Evolutionary conservation across 106 monocot species (phyloP).

Genomic region (Dendrobium chrysotoxum): DNA sequence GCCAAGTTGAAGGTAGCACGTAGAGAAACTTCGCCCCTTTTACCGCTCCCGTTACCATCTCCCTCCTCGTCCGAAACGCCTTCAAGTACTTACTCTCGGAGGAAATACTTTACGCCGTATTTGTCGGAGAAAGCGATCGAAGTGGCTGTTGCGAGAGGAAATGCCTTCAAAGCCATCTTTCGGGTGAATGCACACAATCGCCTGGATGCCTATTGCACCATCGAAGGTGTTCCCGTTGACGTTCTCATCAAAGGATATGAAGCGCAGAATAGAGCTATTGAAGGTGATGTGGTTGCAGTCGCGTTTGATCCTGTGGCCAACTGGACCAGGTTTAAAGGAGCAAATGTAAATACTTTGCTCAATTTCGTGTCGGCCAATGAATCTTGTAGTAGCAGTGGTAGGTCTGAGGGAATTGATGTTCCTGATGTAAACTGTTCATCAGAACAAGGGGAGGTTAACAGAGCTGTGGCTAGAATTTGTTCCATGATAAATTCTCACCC

Average conservation of each 20-base stretch:
- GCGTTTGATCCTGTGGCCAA: constrained; percentile 57
- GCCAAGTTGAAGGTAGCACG: background rate
- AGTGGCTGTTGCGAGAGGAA: constrained; percentile 60
- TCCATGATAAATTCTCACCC: constrained; percentile 44
- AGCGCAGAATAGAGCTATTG: constrained; percentile 89
- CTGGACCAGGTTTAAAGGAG: constrained; percentile 70
- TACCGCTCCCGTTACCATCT: constrained; percentile 18
- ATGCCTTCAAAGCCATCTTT: constrained; percentile 64
- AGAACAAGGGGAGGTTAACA: constrained; percentile 22
- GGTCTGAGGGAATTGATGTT: constrained; percentile 11
- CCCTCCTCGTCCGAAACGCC: background rate
- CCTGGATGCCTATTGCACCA: constrained; percentile 81
- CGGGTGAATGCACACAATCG: constrained; percentile 79
- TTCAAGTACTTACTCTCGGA: background rate
- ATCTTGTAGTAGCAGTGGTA: background rate
- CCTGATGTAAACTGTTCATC: background rate
- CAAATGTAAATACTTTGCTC: constrained; percentile 17
- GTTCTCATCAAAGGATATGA: constrained; percentile 56
- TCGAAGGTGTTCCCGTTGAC: constrained; percentile 66
- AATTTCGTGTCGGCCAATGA: constrained; percentile 14
- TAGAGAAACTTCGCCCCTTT: constrained; percentile 22
- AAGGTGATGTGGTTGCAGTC: constrained; percentile 89
- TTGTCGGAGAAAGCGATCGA: constrained; percentile 58
- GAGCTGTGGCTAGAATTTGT: constrained; percentile 47
- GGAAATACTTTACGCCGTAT: constrained; percentile 47